Percentiles rank a stretch among this genome's conserved stretches.
Evolutionary conservation across 2,329 filamentous ascomycete species (phyloP).

Genomic region (Colletotrichum acutatum): DNA sequence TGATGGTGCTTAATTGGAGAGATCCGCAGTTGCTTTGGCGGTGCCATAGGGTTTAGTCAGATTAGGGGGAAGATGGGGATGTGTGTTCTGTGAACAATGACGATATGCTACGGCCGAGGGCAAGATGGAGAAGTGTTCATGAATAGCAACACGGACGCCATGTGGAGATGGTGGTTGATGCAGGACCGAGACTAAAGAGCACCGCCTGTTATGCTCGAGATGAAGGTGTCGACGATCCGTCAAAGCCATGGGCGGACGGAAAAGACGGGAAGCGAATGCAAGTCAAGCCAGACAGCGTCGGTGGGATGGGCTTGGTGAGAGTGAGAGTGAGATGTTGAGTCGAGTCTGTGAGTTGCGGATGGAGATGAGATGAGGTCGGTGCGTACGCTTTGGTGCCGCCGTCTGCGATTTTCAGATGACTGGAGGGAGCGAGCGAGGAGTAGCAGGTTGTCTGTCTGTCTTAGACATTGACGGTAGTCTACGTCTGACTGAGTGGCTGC

Average conservation of each 20-base stretch:
- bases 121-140: background rate
- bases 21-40: background rate
- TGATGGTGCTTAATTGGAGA: background rate
- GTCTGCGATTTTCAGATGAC: background rate
- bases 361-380: constrained; percentile 32
- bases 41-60: background rate
- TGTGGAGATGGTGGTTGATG: constrained; percentile 29
- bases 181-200: constrained; percentile 24
- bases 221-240: constrained; percentile 27
- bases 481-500: background rate
- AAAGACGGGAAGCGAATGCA: constrained; percentile 23
- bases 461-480: background rate
- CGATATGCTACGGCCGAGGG: constrained; percentile 2
- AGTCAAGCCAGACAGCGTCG: constrained; percentile 33
- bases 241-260: constrained; percentile 22
- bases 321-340: constrained; percentile 8
- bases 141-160: constrained; percentile 2
- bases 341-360: constrained; percentile 11
- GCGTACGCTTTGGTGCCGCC: background rate
- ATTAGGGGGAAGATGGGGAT: background rate
- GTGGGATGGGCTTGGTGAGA: constrained; percentile 24
- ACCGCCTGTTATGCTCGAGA: constrained; percentile 31
- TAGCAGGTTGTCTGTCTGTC: background rate
- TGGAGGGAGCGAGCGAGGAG: background rate
- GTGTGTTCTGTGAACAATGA: constrained; percentile 5